Base-by-base conservation (phyloP, 345 rosid species). In the Arabis hirsuta region DNA sequence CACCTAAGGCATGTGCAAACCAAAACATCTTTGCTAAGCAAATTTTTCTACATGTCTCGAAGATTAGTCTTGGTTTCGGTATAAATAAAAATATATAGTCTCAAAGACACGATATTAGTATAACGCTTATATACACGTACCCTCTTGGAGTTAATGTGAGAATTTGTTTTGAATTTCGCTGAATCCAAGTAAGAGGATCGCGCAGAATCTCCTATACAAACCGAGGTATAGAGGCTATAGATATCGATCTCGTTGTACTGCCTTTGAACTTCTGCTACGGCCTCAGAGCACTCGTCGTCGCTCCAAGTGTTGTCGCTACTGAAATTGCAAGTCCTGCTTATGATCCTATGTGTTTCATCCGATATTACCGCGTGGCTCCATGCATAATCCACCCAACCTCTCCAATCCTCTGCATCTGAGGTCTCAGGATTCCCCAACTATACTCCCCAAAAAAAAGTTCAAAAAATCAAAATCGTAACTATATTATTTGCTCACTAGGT, bases 291-390 rank as follows among this genome's bases (percentile, higher is more conserved):
- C 20, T 95, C 98, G 60, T 91, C 93, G 79, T 87, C 92, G 39
- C 86, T 80, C 20, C 98, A 88, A 48, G 87, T 88, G 75, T 87
- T 90, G 43, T 88, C 94, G 75, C 80, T 81, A 10, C 89, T 74
- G 65, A 96, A 96, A 77, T 92, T 90, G 6, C 99, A 96, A 0
- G 91, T 85, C 78, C 88, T 86, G 48, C 82, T 87, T 51, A 96
- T 90, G 73, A 82, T 87, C 78, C 69, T 77, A 70, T 90, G 94
- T 4, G 98, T 96, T 80, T 68, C 82, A 43, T 96, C 99, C 0
- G 99, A 96, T 62, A 96, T 92, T 80, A 90, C 94, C 0, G 99
- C 99, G 55, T 96, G 99, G 73, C 99, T 96, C 99, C 99, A 96
- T 92, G 98, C 94, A 32, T 88, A 96, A 22, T 87, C 88, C 70